phyloP scores from a whole-genome alignment of 2,329 filamentous ascomycete species.

The Colletotrichum zoysiae region DNA sequence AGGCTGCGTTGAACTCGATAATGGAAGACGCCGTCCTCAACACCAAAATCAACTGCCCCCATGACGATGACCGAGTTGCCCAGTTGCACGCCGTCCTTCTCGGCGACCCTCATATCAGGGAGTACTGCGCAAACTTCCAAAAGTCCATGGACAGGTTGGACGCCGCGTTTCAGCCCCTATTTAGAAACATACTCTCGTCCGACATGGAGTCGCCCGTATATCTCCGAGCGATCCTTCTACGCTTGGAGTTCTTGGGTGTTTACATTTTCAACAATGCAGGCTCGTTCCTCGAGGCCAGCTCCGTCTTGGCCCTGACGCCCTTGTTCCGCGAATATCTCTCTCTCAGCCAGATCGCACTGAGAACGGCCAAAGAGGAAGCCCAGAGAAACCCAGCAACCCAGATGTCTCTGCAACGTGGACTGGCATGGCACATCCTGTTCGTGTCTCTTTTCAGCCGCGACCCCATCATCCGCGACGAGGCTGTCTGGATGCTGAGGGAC shows the following conservation, averaged over 20 bases:
- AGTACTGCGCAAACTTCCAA: slow-evolving; percentile 40
- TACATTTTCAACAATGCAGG: slow-evolving; percentile 48
- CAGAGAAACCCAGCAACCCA: slow-evolving; percentile 44
- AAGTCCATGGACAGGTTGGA: slow-evolving; percentile 43
- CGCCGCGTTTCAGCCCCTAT: slow-evolving; percentile 51
- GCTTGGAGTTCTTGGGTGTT: slow-evolving; percentile 47
- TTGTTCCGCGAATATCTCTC: slow-evolving; percentile 51
- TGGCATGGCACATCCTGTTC: slow-evolving; percentile 46
- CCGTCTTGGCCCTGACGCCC: slow-evolving; percentile 45
- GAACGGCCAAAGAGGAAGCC: slow-evolving; percentile 36
- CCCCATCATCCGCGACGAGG: slow-evolving; percentile 49
- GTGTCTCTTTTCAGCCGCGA: slow-evolving; percentile 50
- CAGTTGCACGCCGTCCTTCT: slow-evolving; percentile 42
- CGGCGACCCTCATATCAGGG: slow-evolving; percentile 39
- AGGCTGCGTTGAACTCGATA: slow-evolving; percentile 42
- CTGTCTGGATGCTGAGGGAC: slow-evolving; percentile 48
- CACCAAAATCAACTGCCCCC: slow-evolving; percentile 28
- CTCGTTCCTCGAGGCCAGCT: slow-evolving; percentile 44
- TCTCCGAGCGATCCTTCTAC: slow-evolving; percentile 50
- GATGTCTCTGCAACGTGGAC: slow-evolving; percentile 48
- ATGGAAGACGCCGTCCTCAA: slow-evolving; percentile 43
- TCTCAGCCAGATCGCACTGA: slow-evolving; percentile 47
- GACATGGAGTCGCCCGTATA: slow-evolving; percentile 47
- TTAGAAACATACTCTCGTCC: slow-evolving; percentile 47
- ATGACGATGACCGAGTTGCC: slow-evolving; percentile 38